phyloP scores from a whole-genome alignment of 805 yeast genomes.

The Lipomyces mesembrius region DNA sequence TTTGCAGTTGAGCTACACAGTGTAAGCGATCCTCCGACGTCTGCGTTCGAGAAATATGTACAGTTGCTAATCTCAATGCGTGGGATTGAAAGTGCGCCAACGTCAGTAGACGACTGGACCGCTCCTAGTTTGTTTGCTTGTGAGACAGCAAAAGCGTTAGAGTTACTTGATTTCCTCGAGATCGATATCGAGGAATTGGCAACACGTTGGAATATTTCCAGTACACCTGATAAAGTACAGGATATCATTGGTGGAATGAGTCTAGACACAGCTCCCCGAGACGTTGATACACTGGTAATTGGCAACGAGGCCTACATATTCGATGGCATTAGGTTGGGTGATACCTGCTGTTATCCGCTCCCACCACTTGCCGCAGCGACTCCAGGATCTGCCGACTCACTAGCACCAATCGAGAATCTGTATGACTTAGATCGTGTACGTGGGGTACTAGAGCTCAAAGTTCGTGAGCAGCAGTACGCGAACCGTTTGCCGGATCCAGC shows the following conservation, averaged over 20 bases:
- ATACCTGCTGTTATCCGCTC: slow-evolving; percentile 19
- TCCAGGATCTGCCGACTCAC: slow-evolving; percentile 6
- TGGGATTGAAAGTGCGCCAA: slow-evolving; percentile 9
- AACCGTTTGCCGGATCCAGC: slow-evolving; percentile 11
- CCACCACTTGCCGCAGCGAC: slow-evolving; percentile 21
- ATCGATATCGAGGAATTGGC: slow-evolving; percentile 46
- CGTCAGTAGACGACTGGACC: slow-evolving; percentile 49
- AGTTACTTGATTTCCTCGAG: slow-evolving; percentile 72
- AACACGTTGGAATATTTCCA: slow-evolving; percentile 19
- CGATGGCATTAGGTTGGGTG: slow-evolving; percentile 17
- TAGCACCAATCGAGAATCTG: slow-evolving; percentile 9
- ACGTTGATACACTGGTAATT: neutral
- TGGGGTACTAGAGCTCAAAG: slow-evolving; percentile 38
- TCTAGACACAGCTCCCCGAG: neutral
- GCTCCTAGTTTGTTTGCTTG: slow-evolving; percentile 16
- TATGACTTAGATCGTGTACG: slow-evolving; percentile 30
- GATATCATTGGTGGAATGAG: neutral
- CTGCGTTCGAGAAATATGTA: slow-evolving; percentile 24
- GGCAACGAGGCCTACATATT: slow-evolving; percentile 12
- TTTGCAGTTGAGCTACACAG: slow-evolving; percentile 67
- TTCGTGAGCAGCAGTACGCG: slow-evolving; percentile 36
- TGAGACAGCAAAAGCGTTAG: slow-evolving; percentile 64
- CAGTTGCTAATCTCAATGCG: slow-evolving; percentile 14
- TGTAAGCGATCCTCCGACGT: slow-evolving; percentile 44
- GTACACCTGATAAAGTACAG: slow-evolving; percentile 11